Conservation (phyloP, 2,329 filamentous ascomycete species). For the Zymoseptoria crescenta region DNA sequence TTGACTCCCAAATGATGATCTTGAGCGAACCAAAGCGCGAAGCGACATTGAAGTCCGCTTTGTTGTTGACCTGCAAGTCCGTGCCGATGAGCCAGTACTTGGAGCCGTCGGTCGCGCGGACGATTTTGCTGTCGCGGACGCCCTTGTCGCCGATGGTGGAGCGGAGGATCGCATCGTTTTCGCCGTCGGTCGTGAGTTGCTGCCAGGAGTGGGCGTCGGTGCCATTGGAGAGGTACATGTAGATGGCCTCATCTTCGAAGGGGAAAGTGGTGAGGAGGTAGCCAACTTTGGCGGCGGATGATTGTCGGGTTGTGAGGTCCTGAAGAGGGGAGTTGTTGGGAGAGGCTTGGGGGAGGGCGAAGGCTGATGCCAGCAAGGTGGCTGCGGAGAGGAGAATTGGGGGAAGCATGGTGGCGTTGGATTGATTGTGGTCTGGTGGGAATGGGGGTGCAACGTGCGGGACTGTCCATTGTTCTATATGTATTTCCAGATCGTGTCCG, state of each 20-base stretch:
- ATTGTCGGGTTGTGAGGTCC: not conserved
- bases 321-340: not conserved
- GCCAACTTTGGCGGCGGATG: constrained; percentile 7
- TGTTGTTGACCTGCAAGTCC: constrained; percentile 17
- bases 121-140: constrained; percentile 12
- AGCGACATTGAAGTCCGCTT: constrained; percentile 18
- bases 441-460: not conserved
- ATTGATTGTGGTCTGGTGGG: not conserved
- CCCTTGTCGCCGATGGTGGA: constrained; percentile 10
- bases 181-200: constrained; percentile 3
- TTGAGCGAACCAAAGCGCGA: constrained; percentile 18
- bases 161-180: constrained; percentile 9
- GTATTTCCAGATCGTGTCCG: not conserved
- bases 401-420: not conserved
- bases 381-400: not conserved
- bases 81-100: constrained; percentile 16
- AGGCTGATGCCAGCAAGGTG: not conserved
- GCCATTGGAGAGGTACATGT: constrained; percentile 13
- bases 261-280: constrained; percentile 20
- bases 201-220: constrained; percentile 13
- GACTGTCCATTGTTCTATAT: not conserved
- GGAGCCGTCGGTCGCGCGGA: constrained; percentile 7
- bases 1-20: constrained; percentile 14
- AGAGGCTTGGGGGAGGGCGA: not conserved
- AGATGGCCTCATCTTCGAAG: constrained; percentile 25